Evolutionary conservation across 176 grass and related monocot species (phyloP), one percentile per base, ranked within the genome.

Genomic region (Metroxylon sagu): DNA sequence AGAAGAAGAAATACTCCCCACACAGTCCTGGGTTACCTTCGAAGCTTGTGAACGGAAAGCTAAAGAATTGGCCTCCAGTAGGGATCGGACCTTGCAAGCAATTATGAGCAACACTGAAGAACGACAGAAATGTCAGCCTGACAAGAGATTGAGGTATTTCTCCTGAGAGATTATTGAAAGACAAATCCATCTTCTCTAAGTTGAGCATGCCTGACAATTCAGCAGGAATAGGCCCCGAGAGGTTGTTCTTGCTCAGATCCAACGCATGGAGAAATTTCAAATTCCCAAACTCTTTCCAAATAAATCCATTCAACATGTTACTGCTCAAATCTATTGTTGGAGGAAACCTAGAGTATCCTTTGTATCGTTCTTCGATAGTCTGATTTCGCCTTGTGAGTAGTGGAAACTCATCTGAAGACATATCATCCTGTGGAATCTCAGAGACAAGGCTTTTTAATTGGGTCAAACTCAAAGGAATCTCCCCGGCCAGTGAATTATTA

Each of bases 181-280:
- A 49, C 10, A 64, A 50, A 39, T 64, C 39, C 31, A 64, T 6
- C 18, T 4, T 26, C 61, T 50, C 61, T 3, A 50, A 50, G 61
- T 64, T 64, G 61, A 49, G 2, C 61, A 64, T 64, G 19, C 43
- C 14, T 21, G 30, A 49, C n/a, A 64, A 10, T 50, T 23, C 12
- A 15, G 14, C 39, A 3, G 61, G 61, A 14, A 50, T 26, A 1
- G 0, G 6, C 6, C 61, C 39, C 6, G 39, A 64, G 18, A 64
- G 17, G n/a, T 35, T 62, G 59, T 48, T 62, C 29, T 30, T 43
- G 26, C 59, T 62, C 17, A 62, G 6, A 14, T 48, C 29, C 59
- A 48, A 18, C 7, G 7, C 4, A 39, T 61, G 59, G 8, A 48
- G 30, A 19, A 43, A 19, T n/a, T 62, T 62, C 5, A 48, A 23